Percentiles rank a stretch among this genome's conserved stretches.
Evolutionary conservation across 768 basidiomycete species (phyloP).

Genomic region (Trichaptum fuscoviolaceum): DNA sequence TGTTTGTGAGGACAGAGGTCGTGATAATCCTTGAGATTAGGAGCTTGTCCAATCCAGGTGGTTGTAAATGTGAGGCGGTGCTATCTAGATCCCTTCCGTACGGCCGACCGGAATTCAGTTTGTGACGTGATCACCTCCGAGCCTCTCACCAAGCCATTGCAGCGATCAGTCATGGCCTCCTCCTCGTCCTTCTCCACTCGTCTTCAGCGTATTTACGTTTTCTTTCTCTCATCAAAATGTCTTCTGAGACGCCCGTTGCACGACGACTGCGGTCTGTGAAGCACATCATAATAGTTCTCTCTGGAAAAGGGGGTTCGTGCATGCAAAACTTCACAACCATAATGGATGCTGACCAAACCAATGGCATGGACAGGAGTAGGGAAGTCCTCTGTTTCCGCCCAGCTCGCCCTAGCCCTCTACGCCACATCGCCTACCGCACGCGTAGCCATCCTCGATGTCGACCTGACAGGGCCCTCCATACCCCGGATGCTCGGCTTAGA

Average conservation of each 20-base stretch:
- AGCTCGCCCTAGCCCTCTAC: conserved; percentile 85
- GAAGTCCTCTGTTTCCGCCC: conserved; percentile 93
- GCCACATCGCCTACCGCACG: conserved; percentile 57
- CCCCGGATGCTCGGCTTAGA: conserved; percentile 94
- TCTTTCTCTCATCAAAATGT: background rate
- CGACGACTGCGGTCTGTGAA: conserved; percentile 69
- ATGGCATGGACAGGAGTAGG: conserved; percentile 54
- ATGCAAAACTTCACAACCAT: conserved; percentile 12
- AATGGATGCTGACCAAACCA: conserved; percentile 1
- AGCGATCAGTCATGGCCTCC: background rate
- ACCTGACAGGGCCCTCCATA: conserved; percentile 91
- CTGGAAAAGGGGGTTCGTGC: conserved; percentile 75
- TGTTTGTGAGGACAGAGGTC: background rate
- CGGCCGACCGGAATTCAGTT: background rate
- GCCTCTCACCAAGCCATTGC: background rate
- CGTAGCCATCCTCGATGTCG: conserved; percentile 90
- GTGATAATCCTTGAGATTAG: background rate
- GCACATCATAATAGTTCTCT: conserved; percentile 87
- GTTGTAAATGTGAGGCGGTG: background rate
- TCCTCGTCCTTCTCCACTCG: background rate
- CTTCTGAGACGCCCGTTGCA: conserved; percentile 52
- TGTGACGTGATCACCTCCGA: background rate
- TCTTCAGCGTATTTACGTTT: conserved; percentile 1
- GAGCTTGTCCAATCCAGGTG: background rate
- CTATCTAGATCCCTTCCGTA: background rate